These are phyloP conservation scores for Rhododendron molle DNA, from an alignment of 148 eudicot species.

Conservation along the genomic window DNA sequence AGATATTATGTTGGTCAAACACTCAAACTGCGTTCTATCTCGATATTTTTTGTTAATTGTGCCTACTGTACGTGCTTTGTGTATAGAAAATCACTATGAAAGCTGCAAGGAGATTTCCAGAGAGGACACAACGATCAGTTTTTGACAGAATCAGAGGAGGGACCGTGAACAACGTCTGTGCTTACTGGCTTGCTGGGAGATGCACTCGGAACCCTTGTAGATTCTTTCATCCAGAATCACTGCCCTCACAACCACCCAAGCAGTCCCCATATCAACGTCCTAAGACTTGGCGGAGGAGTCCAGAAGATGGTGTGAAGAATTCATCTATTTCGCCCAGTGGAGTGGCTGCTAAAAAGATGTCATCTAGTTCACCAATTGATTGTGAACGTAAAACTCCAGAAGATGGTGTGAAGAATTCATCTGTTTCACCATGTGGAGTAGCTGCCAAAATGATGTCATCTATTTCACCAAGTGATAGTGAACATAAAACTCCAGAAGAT, in stretches of 20 bases:
- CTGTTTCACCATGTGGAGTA: neutral
- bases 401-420: neutral
- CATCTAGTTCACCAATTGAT: neutral
- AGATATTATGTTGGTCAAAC: neutral
- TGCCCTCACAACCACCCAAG: conserved; percentile 8
- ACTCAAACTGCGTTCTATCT: neutral
- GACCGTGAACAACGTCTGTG: conserved; percentile 27
- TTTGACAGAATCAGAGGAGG: conserved; percentile 24
- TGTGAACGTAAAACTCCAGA: neutral
- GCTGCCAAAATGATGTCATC: neutral
- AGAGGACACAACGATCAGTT: conserved; percentile 3
- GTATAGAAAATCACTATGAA: conserved; percentile 13
- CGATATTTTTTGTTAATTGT: neutral
- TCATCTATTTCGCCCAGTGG: neutral
- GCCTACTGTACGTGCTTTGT: neutral
- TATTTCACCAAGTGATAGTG: neutral
- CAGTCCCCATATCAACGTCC: neutral
- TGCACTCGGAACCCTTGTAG: conserved; percentile 50
- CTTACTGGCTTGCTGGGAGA: conserved; percentile 47
- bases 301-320: conserved; percentile 1
- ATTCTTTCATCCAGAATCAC: conserved; percentile 30
- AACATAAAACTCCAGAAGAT: neutral
- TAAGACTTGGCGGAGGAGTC: conserved; percentile 20
- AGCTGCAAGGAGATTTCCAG: conserved; percentile 19
- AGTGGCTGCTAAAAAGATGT: neutral